A percentile compares a stretch with the other conserved stretches of the same genome.
Conservation (phyloP, 768 basidiomycete species). For the Stropharia rugosoannulata region DNA sequence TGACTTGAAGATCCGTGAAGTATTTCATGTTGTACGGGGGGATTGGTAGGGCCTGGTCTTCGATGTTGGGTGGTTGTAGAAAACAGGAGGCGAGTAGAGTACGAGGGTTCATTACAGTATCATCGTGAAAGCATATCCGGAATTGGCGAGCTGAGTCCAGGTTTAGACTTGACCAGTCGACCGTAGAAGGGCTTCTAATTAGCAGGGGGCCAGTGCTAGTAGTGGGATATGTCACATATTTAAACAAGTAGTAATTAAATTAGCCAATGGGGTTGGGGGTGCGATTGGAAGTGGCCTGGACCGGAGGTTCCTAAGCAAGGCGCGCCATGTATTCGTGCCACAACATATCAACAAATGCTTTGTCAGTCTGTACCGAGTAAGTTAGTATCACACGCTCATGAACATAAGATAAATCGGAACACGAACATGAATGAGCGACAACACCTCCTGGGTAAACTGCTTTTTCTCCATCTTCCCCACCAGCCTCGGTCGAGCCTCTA, state of each 20-base stretch:
- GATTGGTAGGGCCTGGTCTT: neutral
- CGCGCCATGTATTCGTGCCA: conserved; percentile 49
- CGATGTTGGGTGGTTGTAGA: neutral
- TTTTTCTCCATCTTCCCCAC: conserved; percentile 41
- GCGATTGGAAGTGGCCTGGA: neutral
- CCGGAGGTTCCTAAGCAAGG: conserved; percentile 12
- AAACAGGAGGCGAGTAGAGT: neutral
- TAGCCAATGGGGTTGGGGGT: conserved; percentile 6
- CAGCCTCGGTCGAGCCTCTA: conserved; percentile 20
- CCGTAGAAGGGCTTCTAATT: neutral
- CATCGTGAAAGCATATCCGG: neutral
- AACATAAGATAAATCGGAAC: neutral
- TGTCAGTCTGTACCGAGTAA: conserved; percentile 49
- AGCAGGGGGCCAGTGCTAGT: neutral
- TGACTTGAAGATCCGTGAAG: conserved; percentile 7
- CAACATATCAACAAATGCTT: conserved; percentile 61
- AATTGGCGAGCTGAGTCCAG: neutral
- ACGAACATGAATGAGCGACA: conserved; percentile 63
- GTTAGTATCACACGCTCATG: conserved; percentile 7
- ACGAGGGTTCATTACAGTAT: neutral
- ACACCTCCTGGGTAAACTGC: conserved; percentile 57
- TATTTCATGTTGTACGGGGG: conserved; percentile 5
- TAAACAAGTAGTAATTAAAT: conserved; percentile 20
- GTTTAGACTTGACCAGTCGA: neutral
- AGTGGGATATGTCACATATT: neutral